Base-by-base conservation (phyloP, 441 rosid species). In the Erodium trifolium region DNA sequence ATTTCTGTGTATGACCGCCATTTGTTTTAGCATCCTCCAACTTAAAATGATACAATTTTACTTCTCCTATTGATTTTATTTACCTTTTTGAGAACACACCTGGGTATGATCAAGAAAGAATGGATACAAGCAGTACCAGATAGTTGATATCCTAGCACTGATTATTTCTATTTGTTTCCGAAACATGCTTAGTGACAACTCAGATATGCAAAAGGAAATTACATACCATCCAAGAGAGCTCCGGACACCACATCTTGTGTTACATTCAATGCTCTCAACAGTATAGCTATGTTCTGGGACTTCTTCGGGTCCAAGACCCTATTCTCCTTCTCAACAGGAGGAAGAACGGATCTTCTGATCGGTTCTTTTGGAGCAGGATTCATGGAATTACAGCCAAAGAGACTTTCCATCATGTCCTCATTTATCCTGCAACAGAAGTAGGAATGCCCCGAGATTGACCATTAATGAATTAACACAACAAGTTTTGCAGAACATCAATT, bases 301-400 rank as follows among this genome's bases (percentile, higher is more conserved):
- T 94, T 94, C 86, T 94, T 94, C 16, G 97, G 96, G 75, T 94
- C 96, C 76, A 94, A 84, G 0, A 91, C 99, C 81, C 96, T 87
- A 88, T 90, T 89, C 69, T 89, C 94, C 53, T 39, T 79, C 69
- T 90, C 92, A 67, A 81, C 82, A 2, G 83, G 78, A 72, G 97
- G 93, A 55, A 91, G 79, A 82, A 82, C 84, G 17, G 96, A 83
- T 73, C 78, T 87, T 79, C 89, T 83, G 17, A 80, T 74, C 8
- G 88, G 77, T 68, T 88, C 96, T 77, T 84, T 94, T 13, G 87
- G 86, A 53, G 57, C 87, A 62, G 91, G 75, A 77, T 66, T 86
- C 13, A 79, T 70, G 3, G 97, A 80, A 76, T 87, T 87, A 84
- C 90, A 94, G 68, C 96, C 93, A 70, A 94, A 91, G 14, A 94